Evolutionary conservation across 345 rosid species (phyloP), one percentile per base, ranked within the genome.

Genomic region (Linum usitatissimum): DNA sequence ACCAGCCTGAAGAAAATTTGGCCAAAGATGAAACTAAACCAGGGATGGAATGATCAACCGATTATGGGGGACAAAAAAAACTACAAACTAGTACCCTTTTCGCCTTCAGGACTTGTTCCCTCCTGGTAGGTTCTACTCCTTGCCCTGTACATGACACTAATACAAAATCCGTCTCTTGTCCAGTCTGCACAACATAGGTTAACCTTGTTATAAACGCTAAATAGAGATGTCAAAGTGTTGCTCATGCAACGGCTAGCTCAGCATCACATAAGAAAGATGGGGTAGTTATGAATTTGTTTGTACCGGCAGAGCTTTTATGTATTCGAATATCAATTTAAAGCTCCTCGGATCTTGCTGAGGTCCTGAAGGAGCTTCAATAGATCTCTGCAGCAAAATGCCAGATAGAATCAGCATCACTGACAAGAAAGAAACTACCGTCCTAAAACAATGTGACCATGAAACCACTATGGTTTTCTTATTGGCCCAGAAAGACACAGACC

Each of bases 81-180:
- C 28, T 1, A 23, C 28, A 2, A 3, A 45, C 82, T 66, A 31
- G 51, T 45, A 93, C 99, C 79, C 94, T 84, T 80, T 87, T 93
- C 68, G 96, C 88, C 76, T 90, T 86, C 45, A 93, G 71, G 77
- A 93, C 97, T 77, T 93, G 99, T 78, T 93, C 97, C 74, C 90
- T 82, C 71, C 96, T 81, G 70, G 73, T 79, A 53, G 87, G 81
- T 48, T 93, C 99, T 48, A 90, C 88, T 64, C 96, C 96, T 30
- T 76, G 79, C 70, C 97, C 96, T 30, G 99, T 83, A 71, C 99
- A 87, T 1, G 97, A 93, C 63, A 93, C 97, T 60, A 93, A 72
- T 55, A 86, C 72, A 66, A 87, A 93, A 34, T 93, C 96, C n/a
- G 99, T 87, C 83, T 93, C 99, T 77, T 86, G 94, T 66, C 99